These are phyloP conservation scores for Suillus subluteus DNA, from an alignment of 768 basidiomycete genomes.

Conservation along the genomic window DNA sequence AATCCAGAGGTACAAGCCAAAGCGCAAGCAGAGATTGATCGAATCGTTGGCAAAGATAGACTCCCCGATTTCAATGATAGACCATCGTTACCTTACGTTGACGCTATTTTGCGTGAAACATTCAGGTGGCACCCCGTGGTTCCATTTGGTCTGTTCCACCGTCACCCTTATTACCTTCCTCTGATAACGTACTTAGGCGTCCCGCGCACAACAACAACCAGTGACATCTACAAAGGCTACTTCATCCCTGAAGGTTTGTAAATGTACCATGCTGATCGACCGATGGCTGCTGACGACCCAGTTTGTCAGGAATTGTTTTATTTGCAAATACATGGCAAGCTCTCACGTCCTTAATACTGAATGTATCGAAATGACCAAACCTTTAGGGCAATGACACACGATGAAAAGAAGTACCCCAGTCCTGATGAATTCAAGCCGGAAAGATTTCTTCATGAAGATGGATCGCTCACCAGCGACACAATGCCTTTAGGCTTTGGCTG, in stretches of 20 bases:
- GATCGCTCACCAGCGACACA: neutral
- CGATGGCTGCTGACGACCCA: neutral
- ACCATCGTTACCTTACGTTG: neutral
- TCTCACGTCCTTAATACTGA: neutral
- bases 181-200: neutral
- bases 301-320: neutral
- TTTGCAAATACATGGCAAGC: neutral
- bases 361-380: neutral
- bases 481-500: neutral
- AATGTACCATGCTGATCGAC: neutral
- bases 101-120: neutral
- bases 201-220: neutral
- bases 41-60: neutral
- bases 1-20: neutral
- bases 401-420: neutral
- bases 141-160: neutral
- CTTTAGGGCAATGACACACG: neutral
- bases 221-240: neutral
- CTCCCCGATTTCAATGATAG: neutral
- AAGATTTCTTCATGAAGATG: slow-evolving; percentile 1
- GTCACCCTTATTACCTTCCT: neutral
- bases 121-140: neutral
- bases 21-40: neutral
- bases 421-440: neutral
- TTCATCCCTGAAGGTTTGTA: neutral